phyloP scores from a whole-genome alignment of 2,329 filamentous ascomycete species.

The Neopestalotiopsis rosae region DNA sequence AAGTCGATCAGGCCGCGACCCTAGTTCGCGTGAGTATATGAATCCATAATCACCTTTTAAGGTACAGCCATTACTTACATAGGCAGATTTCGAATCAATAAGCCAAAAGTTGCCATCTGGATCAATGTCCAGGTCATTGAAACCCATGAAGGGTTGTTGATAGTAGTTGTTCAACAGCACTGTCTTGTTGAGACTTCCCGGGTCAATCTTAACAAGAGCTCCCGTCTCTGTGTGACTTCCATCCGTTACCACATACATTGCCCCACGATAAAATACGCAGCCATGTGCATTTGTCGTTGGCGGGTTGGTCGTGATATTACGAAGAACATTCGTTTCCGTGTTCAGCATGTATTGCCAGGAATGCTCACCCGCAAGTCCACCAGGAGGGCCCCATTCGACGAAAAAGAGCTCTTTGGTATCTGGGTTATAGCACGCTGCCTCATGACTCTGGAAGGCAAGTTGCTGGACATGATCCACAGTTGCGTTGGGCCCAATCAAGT shows the following conservation, averaged over 20 bases:
- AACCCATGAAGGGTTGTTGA: slow-evolving; percentile 12
- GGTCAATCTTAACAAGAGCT: not conserved
- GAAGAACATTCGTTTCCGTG: not conserved
- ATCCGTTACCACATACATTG: slow-evolving; percentile 12
- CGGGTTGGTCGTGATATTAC: not conserved
- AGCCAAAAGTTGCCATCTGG: slow-evolving; percentile 11
- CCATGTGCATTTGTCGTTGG: slow-evolving; percentile 5
- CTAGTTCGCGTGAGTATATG: not conserved
- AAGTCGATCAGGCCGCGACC: not conserved
- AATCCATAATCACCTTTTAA: not conserved
- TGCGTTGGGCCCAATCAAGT: slow-evolving; percentile 1
- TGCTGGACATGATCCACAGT: not conserved
- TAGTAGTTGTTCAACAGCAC: slow-evolving; percentile 10
- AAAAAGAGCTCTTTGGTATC: not conserved
- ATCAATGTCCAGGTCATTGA: slow-evolving; percentile 11
- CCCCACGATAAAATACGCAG: not conserved
- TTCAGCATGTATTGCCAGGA: slow-evolving; percentile 8
- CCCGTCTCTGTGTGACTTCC: not conserved
- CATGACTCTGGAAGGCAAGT: not conserved
- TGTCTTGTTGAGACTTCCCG: not conserved
- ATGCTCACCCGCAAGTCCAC: not conserved
- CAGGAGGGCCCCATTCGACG: slow-evolving; percentile 6
- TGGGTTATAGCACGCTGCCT: slow-evolving; percentile 6
- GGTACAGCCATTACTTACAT: not conserved
- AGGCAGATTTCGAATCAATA: not conserved